Conservation (phyloP, 805 yeast genomes). For the Schwanniomyces occidentalis region DNA sequence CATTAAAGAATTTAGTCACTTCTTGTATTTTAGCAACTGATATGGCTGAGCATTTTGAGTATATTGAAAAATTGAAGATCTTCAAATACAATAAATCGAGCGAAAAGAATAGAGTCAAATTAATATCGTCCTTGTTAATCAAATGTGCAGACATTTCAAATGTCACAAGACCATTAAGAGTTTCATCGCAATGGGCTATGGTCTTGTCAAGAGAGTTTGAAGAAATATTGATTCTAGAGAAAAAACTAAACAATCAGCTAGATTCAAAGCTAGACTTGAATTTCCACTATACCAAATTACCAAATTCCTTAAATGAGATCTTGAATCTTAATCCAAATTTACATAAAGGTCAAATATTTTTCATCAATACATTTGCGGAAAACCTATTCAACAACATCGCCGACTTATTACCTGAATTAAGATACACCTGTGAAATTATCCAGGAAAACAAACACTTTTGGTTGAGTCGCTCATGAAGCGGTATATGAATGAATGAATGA, state of each 20-base stretch:
- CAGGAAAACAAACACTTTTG: constrained; percentile 57
- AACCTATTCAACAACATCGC: constrained; percentile 70
- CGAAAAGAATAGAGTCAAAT: constrained; percentile 25
- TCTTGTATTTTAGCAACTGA: constrained; percentile 63
- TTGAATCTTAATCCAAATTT: constrained; percentile 49
- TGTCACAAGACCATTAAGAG: constrained; percentile 75
- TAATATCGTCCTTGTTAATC: constrained; percentile 68
- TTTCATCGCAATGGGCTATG: constrained; percentile 85
- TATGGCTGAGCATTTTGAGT: constrained; percentile 85
- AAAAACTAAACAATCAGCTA: constrained; percentile 14
- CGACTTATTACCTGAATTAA: constrained; percentile 58
- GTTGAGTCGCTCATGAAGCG: constrained; percentile 23
- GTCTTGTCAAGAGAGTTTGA: constrained; percentile 75
- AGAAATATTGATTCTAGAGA: constrained; percentile 60
- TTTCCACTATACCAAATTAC: constrained; percentile 35
- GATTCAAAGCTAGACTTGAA: constrained; percentile 3
- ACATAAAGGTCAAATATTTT: constrained; percentile 76
- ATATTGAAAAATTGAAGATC: constrained; percentile 53
- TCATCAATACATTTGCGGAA: constrained; percentile 78
- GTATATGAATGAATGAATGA: not conserved
- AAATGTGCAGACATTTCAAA: constrained; percentile 97
- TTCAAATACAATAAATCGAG: constrained; percentile 20
- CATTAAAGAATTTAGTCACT: constrained; percentile 30
- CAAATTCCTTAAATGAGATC: constrained; percentile 42
- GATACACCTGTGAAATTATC: constrained; percentile 56